These are phyloP conservation scores for Hypomontagnella submonticulosa DNA, from an alignment of 495 filamentous ascomycete species.

Conservation along the genomic window DNA sequence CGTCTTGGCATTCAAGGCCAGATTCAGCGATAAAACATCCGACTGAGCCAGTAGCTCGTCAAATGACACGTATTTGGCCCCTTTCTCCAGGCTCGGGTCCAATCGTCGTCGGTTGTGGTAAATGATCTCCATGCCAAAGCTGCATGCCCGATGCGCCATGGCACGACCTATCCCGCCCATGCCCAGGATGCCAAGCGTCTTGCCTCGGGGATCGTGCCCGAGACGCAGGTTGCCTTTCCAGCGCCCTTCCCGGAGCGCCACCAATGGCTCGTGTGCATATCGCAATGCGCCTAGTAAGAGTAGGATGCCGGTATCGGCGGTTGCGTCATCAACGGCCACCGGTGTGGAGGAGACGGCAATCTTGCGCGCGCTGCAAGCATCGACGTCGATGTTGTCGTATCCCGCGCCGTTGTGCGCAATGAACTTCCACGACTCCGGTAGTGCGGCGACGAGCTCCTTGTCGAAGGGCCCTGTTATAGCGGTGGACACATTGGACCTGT, in stretches of 20 bases:
- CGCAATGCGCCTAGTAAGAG: conserved; percentile 76
- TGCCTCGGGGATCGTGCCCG: conserved; percentile 76
- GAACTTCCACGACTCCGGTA: conserved; percentile 77
- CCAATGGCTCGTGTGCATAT: conserved; percentile 70
- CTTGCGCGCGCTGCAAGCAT: conserved; percentile 69
- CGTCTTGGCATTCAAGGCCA: conserved; percentile 73
- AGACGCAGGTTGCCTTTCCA: conserved; percentile 61
- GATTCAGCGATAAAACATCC: conserved; percentile 75
- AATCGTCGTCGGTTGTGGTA: conserved; percentile 76
- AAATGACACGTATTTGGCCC: conserved; percentile 68
- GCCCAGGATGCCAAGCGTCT: conserved; percentile 81
- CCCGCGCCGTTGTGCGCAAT: conserved; percentile 89
- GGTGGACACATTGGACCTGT: conserved; percentile 79
- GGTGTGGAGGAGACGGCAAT: conserved; percentile 76
- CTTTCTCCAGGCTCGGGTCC: conserved; percentile 56
- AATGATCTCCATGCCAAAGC: conserved; percentile 75
- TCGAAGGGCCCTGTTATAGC: conserved; percentile 75
- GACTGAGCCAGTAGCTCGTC: conserved; percentile 71
- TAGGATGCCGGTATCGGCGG: conserved; percentile 77
- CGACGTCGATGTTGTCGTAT: conserved; percentile 83
- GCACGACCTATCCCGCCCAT: conserved; percentile 87
- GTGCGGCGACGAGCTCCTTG: conserved; percentile 68
- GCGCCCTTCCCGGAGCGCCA: conserved; percentile 68
- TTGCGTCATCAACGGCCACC: conserved; percentile 74
- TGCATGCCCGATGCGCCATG: conserved; percentile 62